Percentiles rank a stretch among this genome's conserved stretches.
Evolutionary conservation across 257 asterid species (phyloP).

Genomic region (Ehretia macrophylla): DNA sequence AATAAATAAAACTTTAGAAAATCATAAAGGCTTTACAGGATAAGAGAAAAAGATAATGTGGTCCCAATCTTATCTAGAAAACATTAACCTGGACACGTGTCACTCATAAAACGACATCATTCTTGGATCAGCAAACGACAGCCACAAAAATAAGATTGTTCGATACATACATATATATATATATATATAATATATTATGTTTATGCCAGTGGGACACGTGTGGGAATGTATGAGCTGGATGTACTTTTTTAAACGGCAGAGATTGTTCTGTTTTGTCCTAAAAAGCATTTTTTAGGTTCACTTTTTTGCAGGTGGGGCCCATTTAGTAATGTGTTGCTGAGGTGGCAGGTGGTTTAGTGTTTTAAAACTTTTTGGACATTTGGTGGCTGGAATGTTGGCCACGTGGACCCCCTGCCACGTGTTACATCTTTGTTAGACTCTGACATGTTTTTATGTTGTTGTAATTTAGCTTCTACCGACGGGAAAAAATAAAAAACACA

Average conservation of each 20-base stretch:
- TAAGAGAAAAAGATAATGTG: neutral
- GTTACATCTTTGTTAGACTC: too few species aligned
- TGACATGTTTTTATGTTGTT: too few species aligned
- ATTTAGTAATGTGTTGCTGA: neutral
- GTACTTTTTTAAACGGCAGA: constrained; percentile 10
- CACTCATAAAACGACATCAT: constrained; percentile 1
- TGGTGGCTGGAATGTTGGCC: constrained; percentile 11
- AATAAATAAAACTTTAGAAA: too few species aligned
- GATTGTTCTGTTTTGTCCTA: constrained; percentile 1
- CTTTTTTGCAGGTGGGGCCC: constrained; percentile 32
- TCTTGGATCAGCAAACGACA: constrained; percentile 23
- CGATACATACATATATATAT: too few species aligned
- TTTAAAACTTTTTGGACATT: neutral
- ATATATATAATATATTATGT: too few species aligned
- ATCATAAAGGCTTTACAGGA: neutral
- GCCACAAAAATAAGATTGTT: constrained; percentile 40
- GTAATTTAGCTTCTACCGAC: too few species aligned
- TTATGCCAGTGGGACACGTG: constrained; percentile 33
- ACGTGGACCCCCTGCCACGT: constrained; percentile 22
- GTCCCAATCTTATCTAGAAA: constrained; percentile 30
- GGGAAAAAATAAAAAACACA: too few species aligned
- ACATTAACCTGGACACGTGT: constrained; percentile 17
- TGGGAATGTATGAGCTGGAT: constrained; percentile 9
- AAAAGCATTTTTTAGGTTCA: constrained; percentile 16
- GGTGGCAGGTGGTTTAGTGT: constrained; percentile 20